phyloP scores from a whole-genome alignment of 371 early-diverging fungal genomes.

The Rhizopus arrhizus region DNA sequence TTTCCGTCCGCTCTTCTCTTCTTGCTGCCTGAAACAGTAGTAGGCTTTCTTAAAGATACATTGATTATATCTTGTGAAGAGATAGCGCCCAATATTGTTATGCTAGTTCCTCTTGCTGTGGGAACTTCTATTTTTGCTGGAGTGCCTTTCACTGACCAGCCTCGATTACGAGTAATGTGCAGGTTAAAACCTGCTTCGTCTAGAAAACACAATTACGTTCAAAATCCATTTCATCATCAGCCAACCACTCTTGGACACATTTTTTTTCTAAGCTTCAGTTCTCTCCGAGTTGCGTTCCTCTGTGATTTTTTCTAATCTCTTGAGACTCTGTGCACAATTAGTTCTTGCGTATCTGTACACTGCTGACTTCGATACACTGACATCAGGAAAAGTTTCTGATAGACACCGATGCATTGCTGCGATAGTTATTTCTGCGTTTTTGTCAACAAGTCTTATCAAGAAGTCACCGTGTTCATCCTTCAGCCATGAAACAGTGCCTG shows the following conservation, averaged over 20 bases:
- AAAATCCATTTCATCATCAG: conserved; percentile 2
- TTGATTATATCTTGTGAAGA: conserved; percentile 5
- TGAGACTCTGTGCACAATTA: neutral
- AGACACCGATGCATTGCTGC: no score
- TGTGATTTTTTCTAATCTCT: conserved; percentile 2
- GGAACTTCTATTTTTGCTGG: no score
- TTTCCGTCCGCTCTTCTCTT: conserved; percentile 13
- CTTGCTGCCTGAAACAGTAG: neutral
- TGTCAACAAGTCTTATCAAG: no score
- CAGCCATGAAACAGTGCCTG: no score
- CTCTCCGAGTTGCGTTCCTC: conserved; percentile 3
- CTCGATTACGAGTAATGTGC: no score
- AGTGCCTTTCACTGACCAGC: no score
- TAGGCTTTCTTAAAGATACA: conserved; percentile 3
- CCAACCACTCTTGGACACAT: conserved; percentile 4
- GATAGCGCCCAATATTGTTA: conserved; percentile 10
- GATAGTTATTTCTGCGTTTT: no score
- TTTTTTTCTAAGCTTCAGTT: neutral
- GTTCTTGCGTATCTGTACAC: neutral
- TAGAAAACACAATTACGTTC: conserved; percentile 2
- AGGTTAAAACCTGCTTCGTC: no score
- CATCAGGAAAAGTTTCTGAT: neutral
- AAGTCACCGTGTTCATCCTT: no score
- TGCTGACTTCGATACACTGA: neutral
- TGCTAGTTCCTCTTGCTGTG: neutral